Conservation (phyloP, 106 monocot genomes). For the Dendrobium catenatum region DNA sequence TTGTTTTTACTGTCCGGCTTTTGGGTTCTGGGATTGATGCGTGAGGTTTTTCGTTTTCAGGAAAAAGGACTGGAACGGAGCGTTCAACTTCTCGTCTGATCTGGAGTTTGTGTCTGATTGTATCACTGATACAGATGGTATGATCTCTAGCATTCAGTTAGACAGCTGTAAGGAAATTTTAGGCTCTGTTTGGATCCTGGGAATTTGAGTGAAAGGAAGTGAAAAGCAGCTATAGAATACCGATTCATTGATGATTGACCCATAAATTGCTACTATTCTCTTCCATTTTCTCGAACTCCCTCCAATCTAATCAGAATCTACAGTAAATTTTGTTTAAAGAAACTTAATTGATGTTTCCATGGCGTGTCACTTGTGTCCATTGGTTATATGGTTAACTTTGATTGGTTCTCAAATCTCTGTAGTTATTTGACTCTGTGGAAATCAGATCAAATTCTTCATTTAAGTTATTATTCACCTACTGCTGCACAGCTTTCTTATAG, state of each 20-base stretch:
- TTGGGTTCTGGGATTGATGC: neutral
- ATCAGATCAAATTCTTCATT: neutral
- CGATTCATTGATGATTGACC: neutral
- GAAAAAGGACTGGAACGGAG: conserved; percentile 25
- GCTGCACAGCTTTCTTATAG: neutral
- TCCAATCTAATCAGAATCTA: neutral
- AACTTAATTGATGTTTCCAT: neutral
- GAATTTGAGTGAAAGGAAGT: neutral
- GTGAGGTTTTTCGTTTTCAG: conserved; percentile 10
- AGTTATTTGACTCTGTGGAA: neutral
- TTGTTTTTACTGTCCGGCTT: neutral
- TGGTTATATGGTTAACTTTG: neutral
- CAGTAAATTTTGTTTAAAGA: neutral
- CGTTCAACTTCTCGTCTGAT: conserved; percentile 37
- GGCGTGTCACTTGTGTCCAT: neutral
- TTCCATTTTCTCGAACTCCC: neutral
- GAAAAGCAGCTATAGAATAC: no score
- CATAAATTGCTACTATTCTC: neutral
- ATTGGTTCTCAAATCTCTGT: neutral
- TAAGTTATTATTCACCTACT: neutral
- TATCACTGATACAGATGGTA: conserved; percentile 8
- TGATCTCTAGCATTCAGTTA: neutral
- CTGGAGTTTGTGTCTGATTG: conserved; percentile 22
- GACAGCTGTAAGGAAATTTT: neutral
- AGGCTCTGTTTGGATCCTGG: neutral